Base-by-base conservation (phyloP, 495 filamentous ascomycete genomes). In the Coniosporium apollinis region DNA sequence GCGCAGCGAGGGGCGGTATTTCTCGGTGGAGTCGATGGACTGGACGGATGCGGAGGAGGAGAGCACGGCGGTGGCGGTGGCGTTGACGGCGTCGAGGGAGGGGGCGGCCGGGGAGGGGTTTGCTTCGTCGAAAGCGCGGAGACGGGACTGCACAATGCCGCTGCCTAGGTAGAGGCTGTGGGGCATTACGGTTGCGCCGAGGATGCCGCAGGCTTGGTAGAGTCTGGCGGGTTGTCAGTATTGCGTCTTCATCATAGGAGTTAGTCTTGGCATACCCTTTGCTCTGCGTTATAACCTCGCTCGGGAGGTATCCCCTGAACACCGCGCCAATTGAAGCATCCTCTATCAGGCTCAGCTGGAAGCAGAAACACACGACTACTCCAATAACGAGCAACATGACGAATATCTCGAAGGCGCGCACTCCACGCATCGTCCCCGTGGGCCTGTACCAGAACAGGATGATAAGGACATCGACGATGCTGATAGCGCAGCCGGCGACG, bases 121-220 rank as follows among this genome's bases (percentile, higher is more conserved):
- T 30, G 38, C 41, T 25, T 41, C 15, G 51, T 94, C 85, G 46
- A 78, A 93, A 28, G 87, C 77, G 34, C 68, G 67, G 2, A 94
- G 72, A 6, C 85, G 76, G 7, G 79, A 61, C 53, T 93, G 82
- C 0, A 92, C 82, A 30, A 92, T 76, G 8, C 83, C 85, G 30
- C 76, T 82, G n/a, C 85, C 85, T 5, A 94, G 67, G 47, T 84
- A 93, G 19, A 94, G 66, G 32, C 76, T 82, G 54, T 94, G 85
- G 3, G 85, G 85, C 85, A 94, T 94, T 16, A 94, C 83, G 2
- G 85, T 94, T 11, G 85, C 85, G 16, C 85, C 85, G 8, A 94
- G 67, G 44, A 94, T 94, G 38, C 84, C 85, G 49, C 85, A 93
- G 36, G 82, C 78, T 56, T 89, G 81, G 58, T 87, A 93, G 10